These are phyloP conservation scores for Zygosaccharomyces rouxii DNA, from an alignment of 805 yeast species.

Conservation along the genomic window DNA sequence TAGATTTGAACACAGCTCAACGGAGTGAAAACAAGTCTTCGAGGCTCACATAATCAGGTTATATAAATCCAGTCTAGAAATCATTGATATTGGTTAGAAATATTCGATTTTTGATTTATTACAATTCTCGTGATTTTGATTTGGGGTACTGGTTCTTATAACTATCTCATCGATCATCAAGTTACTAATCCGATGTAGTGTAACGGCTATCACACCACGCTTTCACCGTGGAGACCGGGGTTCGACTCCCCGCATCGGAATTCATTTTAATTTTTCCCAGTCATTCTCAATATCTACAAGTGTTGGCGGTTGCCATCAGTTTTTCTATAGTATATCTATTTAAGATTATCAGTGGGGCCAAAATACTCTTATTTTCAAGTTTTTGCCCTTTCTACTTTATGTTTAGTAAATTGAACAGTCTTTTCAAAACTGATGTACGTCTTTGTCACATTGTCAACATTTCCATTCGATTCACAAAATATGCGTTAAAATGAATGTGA, in stretches of 20 bases:
- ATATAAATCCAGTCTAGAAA: no score
- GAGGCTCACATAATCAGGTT: no score
- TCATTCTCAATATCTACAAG: no score
- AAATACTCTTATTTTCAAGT: neutral
- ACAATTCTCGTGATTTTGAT: no score
- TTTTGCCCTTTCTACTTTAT: slow-evolving; percentile 1
- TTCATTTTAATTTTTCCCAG: slow-evolving; percentile 1
- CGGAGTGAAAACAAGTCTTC: no score
- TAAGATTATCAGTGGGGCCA: neutral
- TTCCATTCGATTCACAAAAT: neutral
- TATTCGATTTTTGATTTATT: no score
- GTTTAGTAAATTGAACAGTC: slow-evolving; percentile 1
- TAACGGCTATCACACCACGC: slow-evolving; percentile 34
- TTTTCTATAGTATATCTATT: no score
- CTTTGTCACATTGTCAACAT: neutral
- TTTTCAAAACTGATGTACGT: neutral
- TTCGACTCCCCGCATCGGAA: slow-evolving; percentile 33
- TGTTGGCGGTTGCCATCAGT: no score
- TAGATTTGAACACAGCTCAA: no score
- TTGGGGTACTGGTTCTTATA: no score
- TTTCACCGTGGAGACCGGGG: slow-evolving; percentile 34
- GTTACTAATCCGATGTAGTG: slow-evolving; percentile 33
- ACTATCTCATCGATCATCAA: no score
- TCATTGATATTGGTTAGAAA: no score
- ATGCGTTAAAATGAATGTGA: neutral